Evolutionary conservation across 306 rosid species (phyloP), one percentile per base, ranked within the genome.

Genomic region (Clitoria ternatea): DNA sequence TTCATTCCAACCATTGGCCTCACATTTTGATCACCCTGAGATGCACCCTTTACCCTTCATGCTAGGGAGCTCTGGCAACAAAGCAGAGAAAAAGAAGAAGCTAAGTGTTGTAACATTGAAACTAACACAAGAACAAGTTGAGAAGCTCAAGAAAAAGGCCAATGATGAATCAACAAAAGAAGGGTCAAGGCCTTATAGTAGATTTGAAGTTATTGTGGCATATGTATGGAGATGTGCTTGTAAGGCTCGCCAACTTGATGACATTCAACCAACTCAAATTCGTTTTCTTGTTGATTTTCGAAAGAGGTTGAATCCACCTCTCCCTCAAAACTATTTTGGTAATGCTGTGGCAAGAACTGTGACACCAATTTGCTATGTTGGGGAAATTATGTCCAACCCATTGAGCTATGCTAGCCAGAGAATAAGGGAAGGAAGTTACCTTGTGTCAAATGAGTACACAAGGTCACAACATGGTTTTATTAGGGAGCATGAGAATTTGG

Each of bases 151-250:
- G 49, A 53, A 22, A 13, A 35, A 15, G 29, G 67, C 79, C 0
- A 66, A 66, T 14, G 50, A 45, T 4, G 1, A 10, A 11, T 0
- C 9, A 0, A 1, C 4, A 1, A 1, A 19, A 45, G 5, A 74
- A 24, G 24, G 54, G 12, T 27, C 32, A 4, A 74, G 45, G 19
- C 27, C 47, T 4, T 74, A 26, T 39, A 74, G 72, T 30, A 63
- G 56, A 40, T 74, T 2, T 24, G 78, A 73, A 62, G 71, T 22
- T 15, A 49, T 73, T 3, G 5, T 12, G 7, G 78, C 71, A 18
- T 70, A 61, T 18, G 39, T 73, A 50, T 73, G 78, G 78, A 63
- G 35, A 37, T 37, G 56, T 62, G 72, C 27, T 6, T 52, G 65
- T 0, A 62, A 50, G 19, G 72, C 78, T 4, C 78, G 72, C 5